Percentiles rank a stretch among this genome's conserved stretches.
Conservation (phyloP, 2,329 filamentous ascomycete genomes). For the Trichoderma brevicompactum region DNA sequence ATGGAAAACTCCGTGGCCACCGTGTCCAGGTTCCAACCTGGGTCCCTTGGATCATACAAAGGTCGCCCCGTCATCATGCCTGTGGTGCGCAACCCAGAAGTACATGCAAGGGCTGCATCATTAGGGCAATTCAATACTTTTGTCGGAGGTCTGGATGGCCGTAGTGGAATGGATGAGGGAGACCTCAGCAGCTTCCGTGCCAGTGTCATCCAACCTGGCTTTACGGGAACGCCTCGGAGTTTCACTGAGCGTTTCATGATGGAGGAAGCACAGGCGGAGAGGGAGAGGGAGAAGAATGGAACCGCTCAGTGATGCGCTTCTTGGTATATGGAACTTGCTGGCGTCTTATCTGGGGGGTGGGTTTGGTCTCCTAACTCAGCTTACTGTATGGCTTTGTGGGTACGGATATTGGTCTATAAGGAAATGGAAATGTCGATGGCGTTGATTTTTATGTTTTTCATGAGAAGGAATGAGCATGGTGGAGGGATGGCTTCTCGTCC, state of each 20-base stretch:
- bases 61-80: constrained; percentile 58
- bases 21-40: constrained; percentile 43
- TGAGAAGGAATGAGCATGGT: constrained; percentile 10
- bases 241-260: constrained; percentile 55
- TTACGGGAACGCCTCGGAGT: constrained; percentile 52
- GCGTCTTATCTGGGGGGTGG: constrained; percentile 35
- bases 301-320: constrained; percentile 31
- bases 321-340: constrained; percentile 25
- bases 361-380: constrained; percentile 32
- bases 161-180: constrained; percentile 53
- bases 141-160: constrained; percentile 58
- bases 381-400: constrained; percentile 29
- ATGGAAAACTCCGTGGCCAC: constrained; percentile 41
- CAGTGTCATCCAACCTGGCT: constrained; percentile 46
- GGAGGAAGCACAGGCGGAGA: constrained; percentile 49
- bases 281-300: constrained; percentile 33
- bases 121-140: constrained; percentile 56
- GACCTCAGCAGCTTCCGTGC: constrained; percentile 51
- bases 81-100: constrained; percentile 53
- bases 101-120: constrained; percentile 54
- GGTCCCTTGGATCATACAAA: constrained; percentile 59
- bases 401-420: constrained; percentile 34
- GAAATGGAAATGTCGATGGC: constrained; percentile 37
- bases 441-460: constrained; percentile 33
- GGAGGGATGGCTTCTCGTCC: background rate